Base-by-base conservation (phyloP, 1,139 yeast species). In the Protomyces gravidus region DNA sequence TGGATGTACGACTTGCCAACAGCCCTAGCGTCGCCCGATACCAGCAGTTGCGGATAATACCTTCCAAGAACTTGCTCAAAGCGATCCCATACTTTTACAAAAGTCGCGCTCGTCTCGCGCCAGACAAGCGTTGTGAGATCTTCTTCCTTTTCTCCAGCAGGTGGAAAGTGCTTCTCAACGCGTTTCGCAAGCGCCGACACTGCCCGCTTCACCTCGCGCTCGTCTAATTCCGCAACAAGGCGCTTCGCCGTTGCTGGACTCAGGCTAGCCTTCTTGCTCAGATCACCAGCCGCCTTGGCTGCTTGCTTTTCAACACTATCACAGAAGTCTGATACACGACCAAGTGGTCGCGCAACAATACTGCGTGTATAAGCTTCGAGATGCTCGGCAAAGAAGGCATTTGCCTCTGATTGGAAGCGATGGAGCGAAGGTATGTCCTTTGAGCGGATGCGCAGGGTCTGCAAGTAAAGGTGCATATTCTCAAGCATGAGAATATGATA, bases 311-410 rank as follows among this genome's bases (percentile, higher is more conserved):
- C 85, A 53, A 85, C 81, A 49, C 84, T 88, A 50, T 78, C 78
- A 3, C 89, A 80, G 69, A 86, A 85, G 30, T 82, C 83, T 36
- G 80, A 74, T 60, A 86, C 71, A 68, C 82, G 85, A 4, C 89
- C 94, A 69, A 87, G 72, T 26, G 82, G 78, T 61, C 79, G 78
- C 65, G 78, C 78, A 65, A 85, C 74, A 7, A 84, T 76, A 56
- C 73, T 74, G 30, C 71, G 73, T 56, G 85, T 81, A 59, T 84
- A 83, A 2, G 70, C 64, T 4, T 74, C 76, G 51, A 81, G 72
- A 64, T 80, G 79, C 1, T 66, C 67, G 58, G 76, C 76, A 72
- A 82, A 78, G 1, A 72, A 67, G 5, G 70, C 67, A 60, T 70
- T 71, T 2, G 78, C 72, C 7, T 65, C 63, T 13, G 65, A 74